A percentile compares a stretch with the other conserved stretches of the same genome.
phyloP scores from a whole-genome alignment of 257 asterid species.

The Rehmannia glutinosa region DNA sequence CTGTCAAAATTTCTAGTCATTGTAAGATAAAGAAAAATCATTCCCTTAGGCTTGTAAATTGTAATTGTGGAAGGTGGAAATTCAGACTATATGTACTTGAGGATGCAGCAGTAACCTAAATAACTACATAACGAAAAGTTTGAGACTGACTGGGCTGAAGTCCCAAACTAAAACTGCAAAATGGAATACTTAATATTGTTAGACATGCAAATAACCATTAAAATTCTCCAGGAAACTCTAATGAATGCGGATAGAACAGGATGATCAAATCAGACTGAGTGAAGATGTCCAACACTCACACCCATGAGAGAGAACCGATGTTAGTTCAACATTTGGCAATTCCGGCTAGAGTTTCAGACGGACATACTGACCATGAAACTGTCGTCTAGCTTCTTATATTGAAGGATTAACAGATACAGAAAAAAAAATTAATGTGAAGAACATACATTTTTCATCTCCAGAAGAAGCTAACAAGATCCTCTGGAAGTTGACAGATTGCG shows the following conservation, averaged over 20 bases:
- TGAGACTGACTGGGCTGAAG: not conserved
- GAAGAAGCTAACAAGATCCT: slow-evolving; percentile 43
- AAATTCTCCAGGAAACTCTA: slow-evolving; percentile 4
- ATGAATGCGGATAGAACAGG: too few species aligned
- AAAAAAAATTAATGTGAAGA: not conserved
- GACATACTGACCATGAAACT: not conserved
- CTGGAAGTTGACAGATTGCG: slow-evolving; percentile 50
- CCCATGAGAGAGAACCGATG: not conserved
- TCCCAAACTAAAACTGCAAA: slow-evolving; percentile 4
- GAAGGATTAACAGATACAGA: not conserved
- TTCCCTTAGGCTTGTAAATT: not conserved
- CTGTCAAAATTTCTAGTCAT: slow-evolving; percentile 33
- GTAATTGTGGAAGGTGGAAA: not conserved
- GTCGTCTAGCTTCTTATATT: not conserved
- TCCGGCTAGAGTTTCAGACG: not conserved
- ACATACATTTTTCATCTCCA: slow-evolving; percentile 46
- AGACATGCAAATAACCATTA: not conserved
- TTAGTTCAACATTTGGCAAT: not conserved
- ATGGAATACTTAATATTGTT: not conserved
- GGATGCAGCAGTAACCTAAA: slow-evolving; percentile 11
- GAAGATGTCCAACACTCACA: not conserved
- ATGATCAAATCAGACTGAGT: not conserved
- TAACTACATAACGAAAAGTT: not conserved
- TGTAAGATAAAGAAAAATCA: slow-evolving; percentile 6
- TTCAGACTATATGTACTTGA: not conserved